Conservation (phyloP, 2,329 filamentous ascomycete species). For the Hirsutella rhossiliensis region DNA sequence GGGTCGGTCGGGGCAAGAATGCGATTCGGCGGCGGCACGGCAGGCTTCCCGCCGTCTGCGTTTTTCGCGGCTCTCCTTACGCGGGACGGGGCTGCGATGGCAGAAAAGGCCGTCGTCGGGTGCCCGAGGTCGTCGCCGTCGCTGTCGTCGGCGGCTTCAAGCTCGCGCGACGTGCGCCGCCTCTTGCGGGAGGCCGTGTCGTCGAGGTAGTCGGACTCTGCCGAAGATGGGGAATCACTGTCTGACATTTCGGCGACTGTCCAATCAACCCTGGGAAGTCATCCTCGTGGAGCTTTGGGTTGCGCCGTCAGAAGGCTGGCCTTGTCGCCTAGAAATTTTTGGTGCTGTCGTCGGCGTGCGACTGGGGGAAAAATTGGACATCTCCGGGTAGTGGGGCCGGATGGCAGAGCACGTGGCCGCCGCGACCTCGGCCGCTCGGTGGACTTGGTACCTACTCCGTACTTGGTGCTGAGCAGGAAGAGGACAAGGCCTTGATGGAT, state of each 20-base stretch:
- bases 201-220: constrained; percentile 38
- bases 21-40: constrained; percentile 14
- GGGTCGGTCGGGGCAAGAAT: constrained; percentile 41
- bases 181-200: constrained; percentile 31
- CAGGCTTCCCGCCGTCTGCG: constrained; percentile 4
- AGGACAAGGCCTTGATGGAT: no score
- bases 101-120: constrained; percentile 23
- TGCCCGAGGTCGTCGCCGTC: constrained; percentile 19
- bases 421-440: no score
- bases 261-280: no score
- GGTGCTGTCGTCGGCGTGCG: no score
- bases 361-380: no score
- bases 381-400: no score
- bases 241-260: neutral
- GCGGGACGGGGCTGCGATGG: constrained; percentile 40
- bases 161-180: constrained; percentile 19
- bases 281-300: no score
- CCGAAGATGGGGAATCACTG: constrained; percentile 10
- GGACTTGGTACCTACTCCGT: no score
- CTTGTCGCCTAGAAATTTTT: no score
- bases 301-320: no score
- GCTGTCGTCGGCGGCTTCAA: constrained; percentile 11
- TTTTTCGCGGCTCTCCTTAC: constrained; percentile 28
- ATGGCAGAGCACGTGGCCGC: no score
- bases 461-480: no score